Evolutionary conservation across 176 grass and related monocot species (phyloP).

Genomic region (Avena sativa): DNA sequence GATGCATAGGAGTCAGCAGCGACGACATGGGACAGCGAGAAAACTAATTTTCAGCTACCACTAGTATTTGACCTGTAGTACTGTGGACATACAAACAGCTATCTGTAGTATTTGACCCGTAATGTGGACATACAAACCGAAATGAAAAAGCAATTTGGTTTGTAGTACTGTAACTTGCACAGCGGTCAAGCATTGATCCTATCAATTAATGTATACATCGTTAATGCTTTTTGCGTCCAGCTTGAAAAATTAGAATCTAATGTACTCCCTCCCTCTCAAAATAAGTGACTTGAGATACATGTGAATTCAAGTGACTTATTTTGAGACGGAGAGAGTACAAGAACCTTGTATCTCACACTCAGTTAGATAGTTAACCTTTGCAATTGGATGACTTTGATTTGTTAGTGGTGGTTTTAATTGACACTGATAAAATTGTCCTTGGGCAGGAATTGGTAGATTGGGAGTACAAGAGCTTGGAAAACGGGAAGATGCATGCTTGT

Average conservation of each 20-base stretch:
- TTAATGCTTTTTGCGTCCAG: neutral
- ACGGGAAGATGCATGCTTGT: slow-evolving; percentile 80
- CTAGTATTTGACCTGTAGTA: no score
- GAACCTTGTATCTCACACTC: neutral
- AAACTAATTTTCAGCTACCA: neutral
- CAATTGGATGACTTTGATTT: neutral
- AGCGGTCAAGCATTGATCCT: neutral
- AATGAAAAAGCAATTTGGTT: neutral
- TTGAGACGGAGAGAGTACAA: neutral
- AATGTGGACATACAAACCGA: no score
- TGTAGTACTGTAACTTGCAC: neutral
- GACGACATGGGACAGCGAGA: neutral
- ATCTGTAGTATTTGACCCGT: no score
- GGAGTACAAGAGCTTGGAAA: slow-evolving; percentile 69
- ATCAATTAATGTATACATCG: neutral
- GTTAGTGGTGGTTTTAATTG: neutral
- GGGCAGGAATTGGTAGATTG: slow-evolving; percentile 76
- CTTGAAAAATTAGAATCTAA: neutral
- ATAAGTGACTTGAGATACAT: no score
- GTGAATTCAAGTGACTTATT: no score
- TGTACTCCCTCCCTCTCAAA: neutral
- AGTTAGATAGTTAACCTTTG: neutral
- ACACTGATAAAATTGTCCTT: neutral
- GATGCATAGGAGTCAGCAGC: neutral
- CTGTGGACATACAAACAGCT: no score